Percentiles rank a stretch among this genome's conserved stretches.
Conservation (phyloP, 164 flowering plant species). For the Santalum album region DNA sequence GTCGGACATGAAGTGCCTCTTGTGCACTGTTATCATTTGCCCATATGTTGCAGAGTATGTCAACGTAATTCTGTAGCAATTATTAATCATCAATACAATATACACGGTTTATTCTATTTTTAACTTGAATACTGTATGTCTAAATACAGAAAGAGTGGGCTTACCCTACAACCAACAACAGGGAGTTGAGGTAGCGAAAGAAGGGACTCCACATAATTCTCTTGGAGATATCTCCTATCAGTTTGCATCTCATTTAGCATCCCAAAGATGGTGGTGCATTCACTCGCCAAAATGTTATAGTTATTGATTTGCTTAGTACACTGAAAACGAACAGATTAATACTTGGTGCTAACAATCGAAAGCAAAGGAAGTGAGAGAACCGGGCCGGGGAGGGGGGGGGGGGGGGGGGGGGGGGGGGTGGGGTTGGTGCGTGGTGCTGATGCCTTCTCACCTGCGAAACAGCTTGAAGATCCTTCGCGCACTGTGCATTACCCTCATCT, state of each 20-base stretch:
- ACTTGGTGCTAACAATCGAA: neutral
- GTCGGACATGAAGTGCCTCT: slow-evolving; percentile 15
- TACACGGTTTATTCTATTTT: no score
- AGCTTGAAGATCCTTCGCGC: slow-evolving; percentile 12
- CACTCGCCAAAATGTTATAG: neutral
- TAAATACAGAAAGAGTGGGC: neutral
- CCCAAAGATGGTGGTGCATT: neutral
- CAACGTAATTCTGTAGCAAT: slow-evolving; percentile 8
- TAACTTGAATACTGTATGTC: neutral
- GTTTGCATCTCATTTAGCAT: neutral
- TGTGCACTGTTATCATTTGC: slow-evolving; percentile 14
- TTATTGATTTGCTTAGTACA: neutral
- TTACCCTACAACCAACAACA: neutral
- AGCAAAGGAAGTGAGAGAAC: neutral
- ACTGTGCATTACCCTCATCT: neutral
- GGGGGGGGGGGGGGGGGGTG: no score
- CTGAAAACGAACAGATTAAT: neutral
- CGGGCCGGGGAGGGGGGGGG: no score
- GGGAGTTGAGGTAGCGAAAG: neutral
- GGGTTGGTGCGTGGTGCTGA: no score
- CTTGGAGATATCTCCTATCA: neutral
- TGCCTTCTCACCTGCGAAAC: slow-evolving; percentile 12
- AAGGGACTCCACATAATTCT: neutral
- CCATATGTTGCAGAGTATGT: slow-evolving; percentile 15
- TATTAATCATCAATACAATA: no score